phyloP scores from a whole-genome alignment of 108 stramenopile species.

The Poteriospumella lacustris region DNA sequence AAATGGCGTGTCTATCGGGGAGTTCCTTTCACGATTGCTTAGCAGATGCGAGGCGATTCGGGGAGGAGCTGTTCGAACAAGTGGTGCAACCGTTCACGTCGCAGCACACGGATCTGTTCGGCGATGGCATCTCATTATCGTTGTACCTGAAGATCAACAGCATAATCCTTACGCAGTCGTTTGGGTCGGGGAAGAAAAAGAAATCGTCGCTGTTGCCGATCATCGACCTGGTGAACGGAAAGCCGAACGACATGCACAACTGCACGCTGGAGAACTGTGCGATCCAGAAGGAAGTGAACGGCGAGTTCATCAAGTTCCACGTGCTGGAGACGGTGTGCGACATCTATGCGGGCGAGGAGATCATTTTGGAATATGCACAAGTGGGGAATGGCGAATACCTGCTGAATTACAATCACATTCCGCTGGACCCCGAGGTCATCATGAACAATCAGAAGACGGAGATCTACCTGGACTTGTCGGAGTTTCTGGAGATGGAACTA shows the following conservation, averaged over 20 bases:
- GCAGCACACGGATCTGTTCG: neutral
- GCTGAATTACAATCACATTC: neutral
- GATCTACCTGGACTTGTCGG: neutral
- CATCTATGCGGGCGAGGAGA: slow-evolving; percentile 14
- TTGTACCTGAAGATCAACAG: neutral
- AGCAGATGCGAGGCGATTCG: neutral
- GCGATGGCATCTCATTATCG: neutral
- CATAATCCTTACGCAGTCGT: neutral
- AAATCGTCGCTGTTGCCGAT: neutral
- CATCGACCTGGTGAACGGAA: slow-evolving; percentile 1
- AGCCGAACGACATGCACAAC: neutral
- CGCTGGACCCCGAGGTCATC: neutral
- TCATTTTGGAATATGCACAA: slow-evolving; percentile 15
- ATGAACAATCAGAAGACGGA: neutral
- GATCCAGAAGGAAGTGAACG: neutral
- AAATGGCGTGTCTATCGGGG: neutral
- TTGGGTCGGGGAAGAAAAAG: neutral
- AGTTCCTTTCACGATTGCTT: neutral
- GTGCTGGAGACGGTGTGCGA: neutral
- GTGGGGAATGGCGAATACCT: neutral
- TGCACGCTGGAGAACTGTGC: neutral
- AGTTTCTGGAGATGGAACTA: slow-evolving; percentile 6
- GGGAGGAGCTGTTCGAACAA: neutral
- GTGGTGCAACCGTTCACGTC: neutral
- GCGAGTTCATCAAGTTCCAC: neutral